phyloP scores from a whole-genome alignment of 2,329 filamentous ascomycete genomes.

The Setomelanomma holmii region DNA sequence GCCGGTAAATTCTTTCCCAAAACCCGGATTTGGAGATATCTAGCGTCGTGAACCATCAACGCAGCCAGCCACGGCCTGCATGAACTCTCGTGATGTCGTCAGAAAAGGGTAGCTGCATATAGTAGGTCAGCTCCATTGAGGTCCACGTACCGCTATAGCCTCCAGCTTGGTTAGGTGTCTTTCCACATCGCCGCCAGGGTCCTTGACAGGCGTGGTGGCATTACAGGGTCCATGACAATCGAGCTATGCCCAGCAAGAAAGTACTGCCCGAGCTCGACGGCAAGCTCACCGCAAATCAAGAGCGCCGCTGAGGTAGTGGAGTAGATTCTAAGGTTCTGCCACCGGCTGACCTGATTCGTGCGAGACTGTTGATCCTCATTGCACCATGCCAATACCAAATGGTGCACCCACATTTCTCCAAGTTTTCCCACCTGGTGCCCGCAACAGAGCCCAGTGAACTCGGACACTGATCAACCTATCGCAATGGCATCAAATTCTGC shows the following conservation, averaged over 20 bases:
- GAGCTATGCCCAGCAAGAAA: constrained; percentile 12
- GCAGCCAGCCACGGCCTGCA: constrained; percentile 4
- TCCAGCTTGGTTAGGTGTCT: constrained; percentile 3
- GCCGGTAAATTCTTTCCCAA: neutral
- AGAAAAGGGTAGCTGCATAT: constrained; percentile 13
- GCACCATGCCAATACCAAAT: constrained; percentile 18
- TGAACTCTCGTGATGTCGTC: constrained; percentile 15
- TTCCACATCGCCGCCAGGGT: neutral
- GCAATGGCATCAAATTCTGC: constrained; percentile 30
- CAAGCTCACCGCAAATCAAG: constrained; percentile 14
- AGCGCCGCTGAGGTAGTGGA: constrained; percentile 29
- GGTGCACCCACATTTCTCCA: constrained; percentile 22
- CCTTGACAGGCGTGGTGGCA: constrained; percentile 4
- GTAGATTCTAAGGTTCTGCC: constrained; percentile 21
- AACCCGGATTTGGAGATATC: neutral
- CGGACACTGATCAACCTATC: constrained; percentile 22
- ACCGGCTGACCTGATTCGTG: constrained; percentile 27
- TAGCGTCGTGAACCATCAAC: neutral
- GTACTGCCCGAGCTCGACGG: constrained; percentile 18
- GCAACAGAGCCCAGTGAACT: constrained; percentile 21
- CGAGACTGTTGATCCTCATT: constrained; percentile 15
- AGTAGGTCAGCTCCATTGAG: constrained; percentile 3
- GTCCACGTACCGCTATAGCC: constrained; percentile 13
- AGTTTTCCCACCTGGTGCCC: constrained; percentile 28
- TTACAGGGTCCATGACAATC: constrained; percentile 14